These are phyloP conservation scores for Tylopilus intermedius DNA, from an alignment of 768 basidiomycete species.

Conservation along the genomic window DNA sequence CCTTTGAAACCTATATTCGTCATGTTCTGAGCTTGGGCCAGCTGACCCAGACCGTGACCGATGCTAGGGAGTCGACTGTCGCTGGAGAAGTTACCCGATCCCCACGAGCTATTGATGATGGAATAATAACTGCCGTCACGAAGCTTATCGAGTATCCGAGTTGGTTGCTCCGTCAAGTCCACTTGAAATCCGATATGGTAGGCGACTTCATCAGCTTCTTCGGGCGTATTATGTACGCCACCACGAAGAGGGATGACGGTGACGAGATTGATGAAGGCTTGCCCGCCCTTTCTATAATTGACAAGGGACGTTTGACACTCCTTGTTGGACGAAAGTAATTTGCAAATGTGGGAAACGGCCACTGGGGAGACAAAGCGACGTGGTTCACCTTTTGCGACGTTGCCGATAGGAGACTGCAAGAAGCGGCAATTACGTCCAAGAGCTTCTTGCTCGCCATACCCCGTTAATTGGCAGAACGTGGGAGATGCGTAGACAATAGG, in stretches of 20 bases:
- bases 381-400: slow-evolving; percentile 46
- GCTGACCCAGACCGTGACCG: slow-evolving; percentile 7
- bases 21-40: slow-evolving; percentile 16
- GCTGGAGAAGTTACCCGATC: background rate
- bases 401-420: slow-evolving; percentile 71
- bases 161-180: slow-evolving; percentile 83
- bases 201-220: slow-evolving; percentile 65
- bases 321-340: slow-evolving; percentile 63
- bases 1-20: slow-evolving; percentile 19
- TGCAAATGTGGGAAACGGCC: slow-evolving; percentile 63
- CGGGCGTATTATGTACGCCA: slow-evolving; percentile 40
- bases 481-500: slow-evolving; percentile 92
- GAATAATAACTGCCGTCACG: slow-evolving; percentile 67
- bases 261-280: slow-evolving; percentile 87
- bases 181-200: slow-evolving; percentile 97
- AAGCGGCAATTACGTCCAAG: slow-evolving; percentile 90
- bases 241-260: slow-evolving; percentile 83
- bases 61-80: background rate
- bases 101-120: slow-evolving; percentile 48
- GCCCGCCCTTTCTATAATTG: slow-evolving; percentile 84
- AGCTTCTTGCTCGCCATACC: slow-evolving; percentile 70
- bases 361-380: slow-evolving; percentile 60
- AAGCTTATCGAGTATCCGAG: slow-evolving; percentile 74
- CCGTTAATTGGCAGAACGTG: slow-evolving; percentile 72
- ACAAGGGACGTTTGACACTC: slow-evolving; percentile 85